Evolutionary conservation across 2,329 filamentous ascomycete genomes (phyloP).

Genomic region (Scytalidium sp.): DNA sequence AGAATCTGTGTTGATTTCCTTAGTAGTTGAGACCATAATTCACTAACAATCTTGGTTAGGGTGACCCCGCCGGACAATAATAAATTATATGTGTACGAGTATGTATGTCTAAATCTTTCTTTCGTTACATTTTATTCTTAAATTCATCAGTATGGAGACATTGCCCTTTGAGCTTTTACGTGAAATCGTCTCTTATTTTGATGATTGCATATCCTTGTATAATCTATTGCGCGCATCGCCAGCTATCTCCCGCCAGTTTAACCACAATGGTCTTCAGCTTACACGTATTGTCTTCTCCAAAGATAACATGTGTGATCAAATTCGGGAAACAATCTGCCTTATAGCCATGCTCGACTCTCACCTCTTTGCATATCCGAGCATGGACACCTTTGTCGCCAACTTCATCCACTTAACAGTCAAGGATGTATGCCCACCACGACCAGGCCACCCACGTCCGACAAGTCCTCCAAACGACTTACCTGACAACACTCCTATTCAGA

Average conservation of each 20-base stretch:
- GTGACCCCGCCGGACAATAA: too few species aligned
- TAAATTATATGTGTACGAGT: too few species aligned
- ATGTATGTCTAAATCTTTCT: too few species aligned
- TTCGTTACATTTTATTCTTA: background rate
- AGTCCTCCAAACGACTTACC: background rate
- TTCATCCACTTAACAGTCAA: conserved; percentile 3
- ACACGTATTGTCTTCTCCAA: conserved; percentile 6
- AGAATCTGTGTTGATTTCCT: too few species aligned
- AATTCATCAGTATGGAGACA: background rate
- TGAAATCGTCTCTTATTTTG: background rate
- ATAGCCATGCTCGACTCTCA: conserved; percentile 2
- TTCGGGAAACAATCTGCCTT: conserved; percentile 7
- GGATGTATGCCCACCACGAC: conserved; percentile 4
- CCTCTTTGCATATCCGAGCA: background rate
- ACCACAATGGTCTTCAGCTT: conserved; percentile 1
- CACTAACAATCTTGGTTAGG: too few species aligned
- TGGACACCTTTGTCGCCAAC: conserved; percentile 1
- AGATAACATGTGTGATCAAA: conserved; percentile 4
- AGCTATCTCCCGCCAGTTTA: conserved; percentile 6
- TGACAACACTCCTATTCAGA: background rate
- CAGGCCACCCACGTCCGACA: conserved; percentile 1
- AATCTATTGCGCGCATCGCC: conserved; percentile 9
- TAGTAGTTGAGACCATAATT: too few species aligned
- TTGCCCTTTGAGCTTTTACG: background rate
- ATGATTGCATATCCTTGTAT: conserved; percentile 1